Conservation (phyloP, 805 yeast genomes). For the Teunomyces funiuensis region DNA sequence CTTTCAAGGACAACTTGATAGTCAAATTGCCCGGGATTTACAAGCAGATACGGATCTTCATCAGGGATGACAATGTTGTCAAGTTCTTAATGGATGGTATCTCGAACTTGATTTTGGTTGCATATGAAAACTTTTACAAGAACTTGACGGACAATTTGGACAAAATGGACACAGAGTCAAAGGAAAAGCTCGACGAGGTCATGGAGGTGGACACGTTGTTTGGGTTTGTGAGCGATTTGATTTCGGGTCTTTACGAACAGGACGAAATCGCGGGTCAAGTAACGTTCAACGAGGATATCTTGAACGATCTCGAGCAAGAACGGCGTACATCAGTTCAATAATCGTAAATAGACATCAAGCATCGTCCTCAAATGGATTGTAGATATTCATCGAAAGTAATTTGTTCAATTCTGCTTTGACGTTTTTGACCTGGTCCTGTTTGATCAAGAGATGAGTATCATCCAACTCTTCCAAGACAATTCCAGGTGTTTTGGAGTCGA, state of each 20-base stretch:
- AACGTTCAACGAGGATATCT: conserved; percentile 27
- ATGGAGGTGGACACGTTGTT: conserved; percentile 66
- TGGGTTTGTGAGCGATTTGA: conserved; percentile 44
- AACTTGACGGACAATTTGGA: conserved; percentile 25
- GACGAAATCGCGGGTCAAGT: conserved; percentile 10
- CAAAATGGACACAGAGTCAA: conserved; percentile 19
- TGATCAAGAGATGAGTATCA: conserved; percentile 85
- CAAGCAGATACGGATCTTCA: conserved; percentile 50
- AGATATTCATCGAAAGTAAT: conserved; percentile 77
- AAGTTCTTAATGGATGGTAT: conserved; percentile 31
- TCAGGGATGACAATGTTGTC: conserved; percentile 51
- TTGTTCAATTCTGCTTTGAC: conserved; percentile 77
- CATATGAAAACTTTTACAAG: conserved; percentile 56
- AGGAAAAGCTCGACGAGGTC: conserved; percentile 41
- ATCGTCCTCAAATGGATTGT: conserved; percentile 74
- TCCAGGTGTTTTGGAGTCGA: conserved; percentile 75
- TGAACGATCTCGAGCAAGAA: conserved; percentile 19
- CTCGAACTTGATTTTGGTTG: conserved; percentile 51
- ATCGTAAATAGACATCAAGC: neutral
- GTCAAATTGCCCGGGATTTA: conserved; percentile 57
- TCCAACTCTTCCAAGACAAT: conserved; percentile 76
- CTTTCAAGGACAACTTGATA: conserved; percentile 50
- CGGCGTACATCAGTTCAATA: neutral
- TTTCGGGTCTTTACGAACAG: conserved; percentile 22
- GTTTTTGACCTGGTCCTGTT: conserved; percentile 69